Percentiles rank a stretch among this genome's conserved stretches.
phyloP scores from a whole-genome alignment of 225 moss, liverwort and hornwort species.

The Neckera pumila region DNA sequence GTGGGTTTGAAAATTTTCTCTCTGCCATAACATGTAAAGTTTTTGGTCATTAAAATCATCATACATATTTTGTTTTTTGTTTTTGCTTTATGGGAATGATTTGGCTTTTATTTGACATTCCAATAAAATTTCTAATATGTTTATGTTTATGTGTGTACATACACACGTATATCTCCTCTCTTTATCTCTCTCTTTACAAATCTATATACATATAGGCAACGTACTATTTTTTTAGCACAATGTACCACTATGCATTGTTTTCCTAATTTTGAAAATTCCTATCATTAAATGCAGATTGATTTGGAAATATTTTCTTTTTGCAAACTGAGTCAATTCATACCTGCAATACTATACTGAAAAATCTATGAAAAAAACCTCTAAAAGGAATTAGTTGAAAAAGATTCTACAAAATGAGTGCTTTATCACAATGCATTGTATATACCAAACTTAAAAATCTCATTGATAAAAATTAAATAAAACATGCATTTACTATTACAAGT shows the following conservation, averaged over 20 bases:
- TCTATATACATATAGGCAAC: too few species aligned
- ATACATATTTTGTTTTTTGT: too few species aligned
- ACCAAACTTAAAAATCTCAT: background rate
- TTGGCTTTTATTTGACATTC: background rate
- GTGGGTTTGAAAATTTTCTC: constrained; percentile 66
- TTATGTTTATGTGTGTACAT: too few species aligned
- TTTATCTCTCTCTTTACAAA: too few species aligned
- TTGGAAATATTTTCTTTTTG: background rate
- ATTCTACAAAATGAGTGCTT: too few species aligned
- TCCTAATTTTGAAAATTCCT: background rate
- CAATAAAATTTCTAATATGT: background rate
- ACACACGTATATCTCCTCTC: too few species aligned
- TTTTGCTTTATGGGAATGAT: background rate
- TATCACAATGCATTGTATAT: background rate
- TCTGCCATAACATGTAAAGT: background rate
- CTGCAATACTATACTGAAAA: background rate
- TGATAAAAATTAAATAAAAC: background rate
- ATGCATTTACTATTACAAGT: background rate
- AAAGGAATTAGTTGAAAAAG: too few species aligned
- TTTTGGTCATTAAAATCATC: background rate
- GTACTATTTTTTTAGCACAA: too few species aligned
- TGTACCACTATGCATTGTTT: background rate
- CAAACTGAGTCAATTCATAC: background rate
- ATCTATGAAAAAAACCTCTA: too few species aligned
- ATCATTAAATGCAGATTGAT: background rate